Conservation (phyloP, 2,329 filamentous ascomycete species). For the Pyrenochaeta sp. region DNA sequence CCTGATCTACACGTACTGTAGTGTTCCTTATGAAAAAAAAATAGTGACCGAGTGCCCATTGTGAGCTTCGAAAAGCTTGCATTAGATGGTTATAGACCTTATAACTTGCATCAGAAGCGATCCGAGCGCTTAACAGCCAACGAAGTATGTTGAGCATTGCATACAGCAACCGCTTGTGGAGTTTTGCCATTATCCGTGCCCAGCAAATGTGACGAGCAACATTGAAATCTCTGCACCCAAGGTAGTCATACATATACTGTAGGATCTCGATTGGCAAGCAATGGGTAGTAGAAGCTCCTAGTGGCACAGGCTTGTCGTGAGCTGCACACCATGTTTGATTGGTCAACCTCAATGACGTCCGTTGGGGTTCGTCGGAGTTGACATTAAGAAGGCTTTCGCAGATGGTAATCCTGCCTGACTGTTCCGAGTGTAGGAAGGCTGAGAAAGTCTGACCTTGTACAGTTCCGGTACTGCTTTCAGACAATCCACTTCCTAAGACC, state of each 20-base stretch:
- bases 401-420: no score
- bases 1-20: no score
- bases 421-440: no score
- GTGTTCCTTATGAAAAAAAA: no score
- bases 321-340: constrained; percentile 45
- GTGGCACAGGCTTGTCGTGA: constrained; percentile 29
- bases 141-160: constrained; percentile 64
- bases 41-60: constrained; percentile 53
- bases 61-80: constrained; percentile 15
- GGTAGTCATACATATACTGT: constrained; percentile 55
- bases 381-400: constrained; percentile 3
- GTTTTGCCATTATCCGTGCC: constrained; percentile 65
- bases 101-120: constrained; percentile 3
- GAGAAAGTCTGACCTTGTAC: no score
- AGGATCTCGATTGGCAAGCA: constrained; percentile 58
- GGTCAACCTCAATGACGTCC: constrained; percentile 39
- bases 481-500: no score
- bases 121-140: constrained; percentile 47
- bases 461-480: no score
- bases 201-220: constrained; percentile 67
- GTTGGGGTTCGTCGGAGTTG: constrained; percentile 20
- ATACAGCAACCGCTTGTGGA: constrained; percentile 60
- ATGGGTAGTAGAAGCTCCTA: constrained; percentile 34
- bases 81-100: not conserved
- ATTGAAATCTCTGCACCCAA: constrained; percentile 63